A percentile compares a stretch with the other conserved stretches of the same genome.
Conservation (phyloP, 2,329 filamentous ascomycete species). For the Sclerotinia subarctica region DNA sequence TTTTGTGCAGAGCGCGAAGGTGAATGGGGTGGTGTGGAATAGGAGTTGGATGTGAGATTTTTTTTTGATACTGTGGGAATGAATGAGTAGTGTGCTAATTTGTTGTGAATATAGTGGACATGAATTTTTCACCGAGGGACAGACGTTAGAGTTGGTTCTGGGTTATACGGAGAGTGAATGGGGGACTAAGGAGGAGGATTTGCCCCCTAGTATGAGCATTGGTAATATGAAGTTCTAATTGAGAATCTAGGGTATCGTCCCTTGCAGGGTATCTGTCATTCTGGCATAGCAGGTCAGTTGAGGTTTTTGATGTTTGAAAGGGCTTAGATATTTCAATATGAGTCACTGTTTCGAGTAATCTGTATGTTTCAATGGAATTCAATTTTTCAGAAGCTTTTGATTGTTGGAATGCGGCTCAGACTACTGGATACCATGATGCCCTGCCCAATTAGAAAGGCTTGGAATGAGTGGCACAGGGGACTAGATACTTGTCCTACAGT, state of each 20-base stretch:
- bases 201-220: constrained; percentile 53
- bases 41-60: constrained; percentile 57
- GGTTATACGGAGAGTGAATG: constrained; percentile 59
- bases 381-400: no score
- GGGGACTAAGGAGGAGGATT: constrained; percentile 56
- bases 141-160: constrained; percentile 59
- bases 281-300: no score
- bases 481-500: neutral
- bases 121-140: constrained; percentile 63
- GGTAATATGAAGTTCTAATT: constrained; percentile 2
- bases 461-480: neutral
- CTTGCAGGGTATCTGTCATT: no score
- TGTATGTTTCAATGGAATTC: no score
- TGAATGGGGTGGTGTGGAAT: constrained; percentile 57
- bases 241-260: neutral
- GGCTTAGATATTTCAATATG: no score
- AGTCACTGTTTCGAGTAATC: no score
- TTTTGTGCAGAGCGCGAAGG: constrained; percentile 61
- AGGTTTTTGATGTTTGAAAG: no score
- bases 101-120: constrained; percentile 45
- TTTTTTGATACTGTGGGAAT: neutral
- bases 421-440: no score
- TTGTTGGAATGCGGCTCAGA: no score
- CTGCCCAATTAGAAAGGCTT: no score
- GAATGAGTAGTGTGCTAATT: neutral